A percentile compares a stretch with the other conserved stretches of the same genome.
Evolutionary conservation across 257 asterid species (phyloP).

Genomic region (Solanum lignicaule): DNA sequence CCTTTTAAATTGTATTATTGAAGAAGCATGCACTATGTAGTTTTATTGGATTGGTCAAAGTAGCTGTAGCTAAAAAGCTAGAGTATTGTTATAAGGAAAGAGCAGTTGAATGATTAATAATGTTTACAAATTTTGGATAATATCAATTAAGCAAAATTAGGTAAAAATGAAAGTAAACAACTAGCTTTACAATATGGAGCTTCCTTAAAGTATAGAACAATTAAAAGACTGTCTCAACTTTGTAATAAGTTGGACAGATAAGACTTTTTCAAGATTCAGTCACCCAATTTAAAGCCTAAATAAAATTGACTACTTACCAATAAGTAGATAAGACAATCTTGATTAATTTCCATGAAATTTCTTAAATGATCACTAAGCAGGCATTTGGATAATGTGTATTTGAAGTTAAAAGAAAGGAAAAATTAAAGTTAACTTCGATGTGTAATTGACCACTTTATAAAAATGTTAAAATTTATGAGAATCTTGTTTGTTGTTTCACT

Average conservation of each 20-base stretch:
- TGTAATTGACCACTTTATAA: not conserved
- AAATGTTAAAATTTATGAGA: not conserved
- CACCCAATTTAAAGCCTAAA: not conserved
- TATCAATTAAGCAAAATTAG: not conserved
- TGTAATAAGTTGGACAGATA: not conserved
- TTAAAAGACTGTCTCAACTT: not conserved
- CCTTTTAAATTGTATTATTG: not conserved
- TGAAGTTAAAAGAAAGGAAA: not conserved
- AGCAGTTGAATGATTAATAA: not conserved
- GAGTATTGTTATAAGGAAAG: not conserved
- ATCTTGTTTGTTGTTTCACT: too few relatives aligned
- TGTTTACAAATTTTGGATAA: not conserved
- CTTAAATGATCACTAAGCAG: not conserved
- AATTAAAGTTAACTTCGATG: not conserved
- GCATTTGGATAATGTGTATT: not conserved
- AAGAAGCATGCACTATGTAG: not conserved
- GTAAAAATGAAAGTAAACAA: not conserved
- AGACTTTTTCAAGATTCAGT: not conserved
- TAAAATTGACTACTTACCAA: not conserved
- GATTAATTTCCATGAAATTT: not conserved
- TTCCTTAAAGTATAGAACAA: not conserved
- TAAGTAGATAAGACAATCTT: not conserved
- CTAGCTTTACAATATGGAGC: not conserved
- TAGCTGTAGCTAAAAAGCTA: not conserved
- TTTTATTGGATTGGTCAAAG: not conserved